Conservation (phyloP, 768 basidiomycete genomes). For the Calocybe gangraenosa region DNA sequence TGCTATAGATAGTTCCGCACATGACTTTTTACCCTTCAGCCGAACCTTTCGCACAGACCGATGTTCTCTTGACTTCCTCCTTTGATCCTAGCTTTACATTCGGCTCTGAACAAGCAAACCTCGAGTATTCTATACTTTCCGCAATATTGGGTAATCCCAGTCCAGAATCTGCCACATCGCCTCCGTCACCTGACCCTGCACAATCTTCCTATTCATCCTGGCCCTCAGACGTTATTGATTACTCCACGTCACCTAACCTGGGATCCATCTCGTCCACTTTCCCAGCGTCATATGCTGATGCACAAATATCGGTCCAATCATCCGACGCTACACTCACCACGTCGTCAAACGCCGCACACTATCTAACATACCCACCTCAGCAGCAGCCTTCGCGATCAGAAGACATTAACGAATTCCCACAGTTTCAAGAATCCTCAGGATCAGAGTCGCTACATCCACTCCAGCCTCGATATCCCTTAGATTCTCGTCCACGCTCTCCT, state of each 20-base stretch:
- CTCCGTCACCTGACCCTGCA: constrained; percentile 32
- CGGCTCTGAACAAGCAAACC: constrained; percentile 86
- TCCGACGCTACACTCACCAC: constrained; percentile 28
- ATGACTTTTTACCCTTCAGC: constrained; percentile 25
- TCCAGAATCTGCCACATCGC: constrained; percentile 41
- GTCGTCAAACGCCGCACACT: constrained; percentile 34
- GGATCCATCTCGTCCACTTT: constrained; percentile 19
- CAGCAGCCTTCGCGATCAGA: constrained; percentile 27
- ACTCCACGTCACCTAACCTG: constrained; percentile 31
- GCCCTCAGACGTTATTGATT: constrained; percentile 39
- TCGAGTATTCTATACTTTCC: constrained; percentile 93
- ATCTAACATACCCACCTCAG: constrained; percentile 45
- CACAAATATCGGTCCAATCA: constrained; percentile 32
- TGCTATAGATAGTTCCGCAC: not conserved
- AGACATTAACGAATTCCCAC: constrained; percentile 32
- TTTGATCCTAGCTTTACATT: constrained; percentile 67
- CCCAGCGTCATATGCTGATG: constrained; percentile 31
- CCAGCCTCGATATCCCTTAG: constrained; percentile 51
- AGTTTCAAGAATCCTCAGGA: constrained; percentile 24
- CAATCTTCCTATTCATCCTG: constrained; percentile 36
- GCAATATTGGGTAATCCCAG: constrained; percentile 83
- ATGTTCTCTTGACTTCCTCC: constrained; percentile 56
- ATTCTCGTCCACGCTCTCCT: constrained; percentile 37
- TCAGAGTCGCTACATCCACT: constrained; percentile 35
- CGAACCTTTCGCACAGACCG: constrained; percentile 49